Percentiles rank a stretch among this genome's conserved stretches.
These are phyloP conservation scores for Plasmodium ovale DNA, from an alignment of 169 alveolate genomes.

Conservation along the genomic window DNA sequence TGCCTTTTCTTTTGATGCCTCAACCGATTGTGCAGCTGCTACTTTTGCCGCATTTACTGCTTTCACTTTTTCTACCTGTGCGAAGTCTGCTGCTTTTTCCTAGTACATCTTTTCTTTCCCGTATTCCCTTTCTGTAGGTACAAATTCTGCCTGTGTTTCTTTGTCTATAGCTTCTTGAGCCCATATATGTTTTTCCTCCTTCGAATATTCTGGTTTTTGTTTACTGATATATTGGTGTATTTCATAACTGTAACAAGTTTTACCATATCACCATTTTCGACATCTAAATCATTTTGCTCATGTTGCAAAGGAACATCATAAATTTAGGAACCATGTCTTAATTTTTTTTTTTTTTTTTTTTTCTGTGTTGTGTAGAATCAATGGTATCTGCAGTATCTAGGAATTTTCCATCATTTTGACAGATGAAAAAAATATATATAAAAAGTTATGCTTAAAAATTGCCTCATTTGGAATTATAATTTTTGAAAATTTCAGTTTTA, in stretches of 20 bases:
- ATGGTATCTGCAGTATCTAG: not conserved
- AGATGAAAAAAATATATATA: not conserved
- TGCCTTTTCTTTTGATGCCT: not conserved
- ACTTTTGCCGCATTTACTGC: too few relatives aligned
- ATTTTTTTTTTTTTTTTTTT: not conserved
- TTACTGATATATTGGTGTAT: too few relatives aligned
- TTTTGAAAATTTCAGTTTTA: too few relatives aligned
- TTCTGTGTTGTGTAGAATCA: too few relatives aligned
- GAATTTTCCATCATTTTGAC: not conserved
- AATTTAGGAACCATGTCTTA: conserved; percentile 2
- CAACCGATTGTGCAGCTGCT: not conserved
- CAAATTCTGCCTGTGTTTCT: too few relatives aligned
- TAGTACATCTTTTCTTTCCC: not conserved
- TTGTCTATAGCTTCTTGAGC: too few relatives aligned
- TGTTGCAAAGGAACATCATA: not conserved
- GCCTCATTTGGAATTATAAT: too few relatives aligned
- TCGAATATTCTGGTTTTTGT: too few relatives aligned
- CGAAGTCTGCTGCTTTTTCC: conserved; percentile 5
- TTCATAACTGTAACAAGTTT: too few relatives aligned
- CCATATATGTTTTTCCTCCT: too few relatives aligned
- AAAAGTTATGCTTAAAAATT: too few relatives aligned
- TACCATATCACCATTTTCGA: too few relatives aligned
- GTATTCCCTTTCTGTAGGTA: not conserved
- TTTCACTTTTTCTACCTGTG: not conserved
- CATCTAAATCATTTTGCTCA: not conserved